Evolutionary conservation across 2,329 filamentous ascomycete species (phyloP), one percentile per base, ranked within the genome.

Genomic region (Alternaria incomplexa): DNA sequence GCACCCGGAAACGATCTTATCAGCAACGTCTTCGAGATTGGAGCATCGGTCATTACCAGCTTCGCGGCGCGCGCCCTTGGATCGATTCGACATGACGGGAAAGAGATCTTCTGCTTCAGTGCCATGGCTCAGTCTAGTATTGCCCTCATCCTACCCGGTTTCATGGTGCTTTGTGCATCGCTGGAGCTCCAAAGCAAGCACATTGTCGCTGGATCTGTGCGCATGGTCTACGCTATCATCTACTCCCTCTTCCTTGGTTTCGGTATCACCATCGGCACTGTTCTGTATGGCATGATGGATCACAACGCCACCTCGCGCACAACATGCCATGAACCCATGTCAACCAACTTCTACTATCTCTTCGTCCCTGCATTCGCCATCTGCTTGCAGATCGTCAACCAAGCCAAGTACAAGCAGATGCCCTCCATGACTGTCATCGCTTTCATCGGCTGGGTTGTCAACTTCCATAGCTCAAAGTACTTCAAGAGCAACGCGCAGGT

Each of bases 361-460:
- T 93, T 93, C 73, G 93, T 95, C 0, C 87, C 91, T 0, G 77
- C 86, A 7, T 96, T 94, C 77, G 88, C 92, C 9, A 74, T 93
- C 26, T 92, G 90, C 71, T 85, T 95, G 43, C 90, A 91, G 67
- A 63, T 94, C 72, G 90, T 95, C 77, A 94, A 94, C 79, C 91
- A 95, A 69, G 91, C 91, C 62, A 93, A 93, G 79, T 92, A 87
- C 87, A 90, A 88, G 71, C 92, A 95, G 75, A 87, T 89, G 30
- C 91, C 92, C 0, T 85, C 91, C 54, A 95, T 95, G 91, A 81
- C 91, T 5, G 47, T 87, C 62, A 93, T 96, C 71, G 88, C 92
- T 0, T 81, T 93, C 30, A 86, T 88, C 0, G 93, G 92, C 9
- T 96, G 91, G 74, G 83, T 89, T 8, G 90, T 93, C 71, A 95